Percentiles rank a stretch among this genome's conserved stretches.
Conservation (phyloP, 2,329 filamentous ascomycete species). For the Tolypocladium tundrense region DNA sequence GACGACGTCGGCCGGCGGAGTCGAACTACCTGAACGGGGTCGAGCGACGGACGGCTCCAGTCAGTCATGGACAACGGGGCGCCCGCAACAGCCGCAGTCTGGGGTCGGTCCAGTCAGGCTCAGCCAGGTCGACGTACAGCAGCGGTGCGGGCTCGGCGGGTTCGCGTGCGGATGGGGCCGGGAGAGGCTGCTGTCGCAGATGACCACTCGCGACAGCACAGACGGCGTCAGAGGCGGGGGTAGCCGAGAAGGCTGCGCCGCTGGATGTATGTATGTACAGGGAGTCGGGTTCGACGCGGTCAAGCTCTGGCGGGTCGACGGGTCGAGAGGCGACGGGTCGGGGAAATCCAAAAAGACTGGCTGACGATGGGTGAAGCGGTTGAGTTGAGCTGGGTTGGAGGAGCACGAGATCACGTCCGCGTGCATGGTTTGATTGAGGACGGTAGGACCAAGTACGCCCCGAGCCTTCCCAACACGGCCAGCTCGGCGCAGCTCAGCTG, state of each 20-base stretch:
- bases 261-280: neutral
- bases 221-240: neutral
- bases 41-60: conserved; percentile 11
- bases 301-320: neutral
- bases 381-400: neutral
- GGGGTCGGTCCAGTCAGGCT: neutral
- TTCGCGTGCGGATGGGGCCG: neutral
- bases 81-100: neutral
- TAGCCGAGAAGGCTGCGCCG: neutral
- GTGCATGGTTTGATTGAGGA: neutral
- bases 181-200: conserved; percentile 1
- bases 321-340: too few relatives aligned
- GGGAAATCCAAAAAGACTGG: neutral
- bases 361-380: neutral
- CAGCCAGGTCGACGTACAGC: neutral
- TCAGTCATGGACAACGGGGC: neutral
- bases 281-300: neutral
- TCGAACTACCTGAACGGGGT: conserved; percentile 15
- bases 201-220: neutral
- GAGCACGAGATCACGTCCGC: neutral
- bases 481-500: neutral
- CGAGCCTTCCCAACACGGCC: neutral
- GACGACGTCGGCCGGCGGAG: conserved; percentile 12
- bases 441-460: neutral
- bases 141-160: neutral